Conservation (phyloP, 805 yeast genomes). For the Pichia insulana region DNA sequence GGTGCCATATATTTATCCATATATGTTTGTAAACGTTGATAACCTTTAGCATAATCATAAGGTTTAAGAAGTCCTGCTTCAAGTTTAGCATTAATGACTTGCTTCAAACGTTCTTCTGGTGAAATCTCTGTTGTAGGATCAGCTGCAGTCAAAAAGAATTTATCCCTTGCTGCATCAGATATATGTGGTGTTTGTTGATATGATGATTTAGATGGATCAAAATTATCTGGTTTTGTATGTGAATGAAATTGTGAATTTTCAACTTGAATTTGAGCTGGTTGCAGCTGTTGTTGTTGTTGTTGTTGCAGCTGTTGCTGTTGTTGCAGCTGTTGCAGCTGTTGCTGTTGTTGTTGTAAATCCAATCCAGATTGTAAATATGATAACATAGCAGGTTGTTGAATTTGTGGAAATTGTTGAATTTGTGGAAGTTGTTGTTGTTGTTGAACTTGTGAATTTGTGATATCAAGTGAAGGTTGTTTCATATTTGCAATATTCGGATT, state of each 20-base stretch:
- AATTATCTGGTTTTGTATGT: background rate
- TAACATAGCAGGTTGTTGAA: constrained; percentile 2
- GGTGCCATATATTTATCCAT: constrained; percentile 90
- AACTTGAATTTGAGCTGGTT: background rate
- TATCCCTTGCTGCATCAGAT: constrained; percentile 79
- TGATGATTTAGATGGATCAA: constrained; percentile 1
- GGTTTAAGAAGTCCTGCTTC: constrained; percentile 92
- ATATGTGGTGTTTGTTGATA: constrained; percentile 24
- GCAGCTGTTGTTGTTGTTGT: constrained; percentile 6
- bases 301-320: constrained; percentile 6
- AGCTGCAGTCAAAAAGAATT: constrained; percentile 91
- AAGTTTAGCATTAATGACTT: constrained; percentile 87
- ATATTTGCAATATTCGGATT: too few relatives aligned
- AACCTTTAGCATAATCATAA: constrained; percentile 88
- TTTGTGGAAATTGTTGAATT: constrained; percentile 3
- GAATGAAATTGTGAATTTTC: background rate
- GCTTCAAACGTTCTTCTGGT: constrained; percentile 87
- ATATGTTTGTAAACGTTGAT: constrained; percentile 78
- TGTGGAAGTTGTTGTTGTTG: constrained; percentile 9
- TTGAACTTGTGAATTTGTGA: background rate
- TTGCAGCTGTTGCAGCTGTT: too few relatives aligned
- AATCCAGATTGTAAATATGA: background rate
- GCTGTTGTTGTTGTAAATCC: background rate
- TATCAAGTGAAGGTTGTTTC: background rate
- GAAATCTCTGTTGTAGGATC: constrained; percentile 93